phyloP scores from a whole-genome alignment of 2,329 filamentous ascomycete genomes.

The Fusarium irregulare region DNA sequence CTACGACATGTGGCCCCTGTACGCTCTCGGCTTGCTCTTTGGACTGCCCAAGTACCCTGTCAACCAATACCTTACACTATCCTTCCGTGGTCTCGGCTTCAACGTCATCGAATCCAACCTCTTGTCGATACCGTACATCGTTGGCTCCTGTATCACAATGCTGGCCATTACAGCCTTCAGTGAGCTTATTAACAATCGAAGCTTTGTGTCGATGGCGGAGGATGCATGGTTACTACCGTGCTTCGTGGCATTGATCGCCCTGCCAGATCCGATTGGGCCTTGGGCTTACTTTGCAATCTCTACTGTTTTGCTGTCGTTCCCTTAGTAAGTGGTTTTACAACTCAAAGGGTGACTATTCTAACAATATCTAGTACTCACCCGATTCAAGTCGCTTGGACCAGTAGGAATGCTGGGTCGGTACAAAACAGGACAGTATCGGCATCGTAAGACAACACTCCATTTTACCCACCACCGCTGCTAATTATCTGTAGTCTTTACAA shows the following conservation, averaged over 20 bases:
- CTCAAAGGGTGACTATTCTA: neutral
- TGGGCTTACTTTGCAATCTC: neutral
- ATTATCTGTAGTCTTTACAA: slow-evolving; percentile 63
- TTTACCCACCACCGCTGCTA: neutral
- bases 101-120: slow-evolving; percentile 56
- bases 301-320: neutral
- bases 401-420: neutral
- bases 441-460: slow-evolving; percentile 40
- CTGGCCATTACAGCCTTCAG: slow-evolving; percentile 53
- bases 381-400: neutral
- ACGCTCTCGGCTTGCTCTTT: slow-evolving; percentile 60
- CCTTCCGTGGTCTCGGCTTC: slow-evolving; percentile 62
- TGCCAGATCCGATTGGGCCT: slow-evolving; percentile 42
- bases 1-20: slow-evolving; percentile 66
- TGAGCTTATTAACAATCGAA: slow-evolving; percentile 61
- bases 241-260: slow-evolving; percentile 58
- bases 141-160: slow-evolving; percentile 61
- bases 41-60: slow-evolving; percentile 61
- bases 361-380: neutral
- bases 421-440: slow-evolving; percentile 65
- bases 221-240: slow-evolving; percentile 67
- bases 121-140: slow-evolving; percentile 61
- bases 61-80: slow-evolving; percentile 62
- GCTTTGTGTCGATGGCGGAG: slow-evolving; percentile 59
- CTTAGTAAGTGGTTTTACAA: neutral